phyloP scores from a whole-genome alignment of 129 eudicot species.

The Centaurea solstitialis region DNA sequence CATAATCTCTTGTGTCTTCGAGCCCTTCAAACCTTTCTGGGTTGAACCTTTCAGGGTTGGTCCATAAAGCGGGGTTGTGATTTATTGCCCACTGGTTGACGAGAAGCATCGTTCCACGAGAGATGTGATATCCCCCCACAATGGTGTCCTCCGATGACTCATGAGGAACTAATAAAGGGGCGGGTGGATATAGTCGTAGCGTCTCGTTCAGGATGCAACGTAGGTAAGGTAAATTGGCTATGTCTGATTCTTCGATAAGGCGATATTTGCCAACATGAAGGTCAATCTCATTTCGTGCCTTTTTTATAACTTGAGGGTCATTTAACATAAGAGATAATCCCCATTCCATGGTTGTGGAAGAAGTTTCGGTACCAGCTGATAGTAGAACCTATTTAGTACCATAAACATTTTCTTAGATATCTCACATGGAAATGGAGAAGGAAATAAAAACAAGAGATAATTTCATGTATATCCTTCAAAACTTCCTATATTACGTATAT shows the following conservation, averaged over 20 bases:
- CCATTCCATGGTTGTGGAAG: conserved; percentile 47
- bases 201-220: conserved; percentile 40
- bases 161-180: conserved; percentile 36
- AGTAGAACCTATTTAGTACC: conserved; percentile 29
- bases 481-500: too few relatives aligned
- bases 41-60: too few relatives aligned
- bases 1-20: conserved; percentile 24
- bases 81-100: too few relatives aligned
- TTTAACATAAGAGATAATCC: conserved; percentile 35
- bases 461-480: too few relatives aligned
- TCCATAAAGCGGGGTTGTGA: too few relatives aligned
- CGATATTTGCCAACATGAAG: conserved; percentile 14
- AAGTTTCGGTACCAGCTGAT: conserved; percentile 35
- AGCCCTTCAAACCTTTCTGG: too few relatives aligned
- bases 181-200: conserved; percentile 30
- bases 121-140: background rate
- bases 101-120: too few relatives aligned
- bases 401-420: background rate
- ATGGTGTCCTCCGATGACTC: conserved; percentile 32
- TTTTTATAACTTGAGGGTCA: conserved; percentile 32
- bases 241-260: conserved; percentile 30
- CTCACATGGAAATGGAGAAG: too few relatives aligned
- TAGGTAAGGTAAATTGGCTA: conserved; percentile 33
- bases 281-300: conserved; percentile 35
- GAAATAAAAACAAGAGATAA: too few relatives aligned